phyloP scores from a whole-genome alignment of 257 asterid species.

The Dorcoceras hygrometricum region DNA sequence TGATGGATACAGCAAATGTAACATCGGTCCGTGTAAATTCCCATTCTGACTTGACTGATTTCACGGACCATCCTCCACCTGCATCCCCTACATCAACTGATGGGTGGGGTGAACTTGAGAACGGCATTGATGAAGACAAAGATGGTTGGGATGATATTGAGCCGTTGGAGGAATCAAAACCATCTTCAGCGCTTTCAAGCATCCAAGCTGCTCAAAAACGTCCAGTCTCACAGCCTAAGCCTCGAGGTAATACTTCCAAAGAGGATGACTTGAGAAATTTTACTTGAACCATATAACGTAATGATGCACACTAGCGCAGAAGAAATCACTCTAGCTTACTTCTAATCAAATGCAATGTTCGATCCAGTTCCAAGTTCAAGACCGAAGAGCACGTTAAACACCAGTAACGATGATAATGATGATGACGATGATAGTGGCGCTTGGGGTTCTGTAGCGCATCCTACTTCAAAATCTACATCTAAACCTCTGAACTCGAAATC shows the following conservation, averaged over 20 bases:
- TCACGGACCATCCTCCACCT: conserved; percentile 52
- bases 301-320: neutral
- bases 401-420: conserved; percentile 33
- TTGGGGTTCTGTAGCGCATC: conserved; percentile 66
- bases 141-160: conserved; percentile 97
- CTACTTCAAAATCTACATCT: conserved; percentile 51
- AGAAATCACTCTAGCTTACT: neutral
- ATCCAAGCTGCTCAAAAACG: conserved; percentile 92
- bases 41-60: conserved; percentile 45
- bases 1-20: conserved; percentile 41
- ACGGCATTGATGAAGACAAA: conserved; percentile 64
- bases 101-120: conserved; percentile 96
- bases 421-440: conserved; percentile 44
- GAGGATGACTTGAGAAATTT: neutral
- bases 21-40: conserved; percentile 50
- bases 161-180: conserved; percentile 77
- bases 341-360: conserved; percentile 25
- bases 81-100: conserved; percentile 76
- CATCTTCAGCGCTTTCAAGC: conserved; percentile 73
- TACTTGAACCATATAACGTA: neutral
- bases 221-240: conserved; percentile 65
- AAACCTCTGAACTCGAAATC: conserved; percentile 36
- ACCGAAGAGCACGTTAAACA: conserved; percentile 44
- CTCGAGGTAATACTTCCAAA: conserved; percentile 48
- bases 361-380: conserved; percentile 58